phyloP scores from a whole-genome alignment of 768 basidiomycete genomes.

The Cystobasidium tubakii region DNA sequence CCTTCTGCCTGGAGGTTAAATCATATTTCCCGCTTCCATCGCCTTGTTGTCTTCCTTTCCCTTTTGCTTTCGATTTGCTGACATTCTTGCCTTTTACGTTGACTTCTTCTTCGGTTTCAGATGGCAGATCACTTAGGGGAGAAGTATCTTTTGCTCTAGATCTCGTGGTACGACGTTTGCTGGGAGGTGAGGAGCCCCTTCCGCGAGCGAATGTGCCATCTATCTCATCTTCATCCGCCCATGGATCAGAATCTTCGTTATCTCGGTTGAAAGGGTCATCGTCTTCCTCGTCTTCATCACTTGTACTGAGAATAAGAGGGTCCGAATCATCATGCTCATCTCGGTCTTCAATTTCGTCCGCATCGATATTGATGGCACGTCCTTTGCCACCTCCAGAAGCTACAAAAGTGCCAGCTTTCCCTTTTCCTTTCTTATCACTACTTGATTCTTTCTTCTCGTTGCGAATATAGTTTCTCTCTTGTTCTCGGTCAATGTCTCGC shows the following conservation, averaged over 20 bases:
- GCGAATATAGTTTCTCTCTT: constrained; percentile 29
- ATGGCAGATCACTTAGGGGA: neutral
- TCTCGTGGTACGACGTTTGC: constrained; percentile 11
- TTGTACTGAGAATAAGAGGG: constrained; percentile 12
- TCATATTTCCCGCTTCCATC: neutral
- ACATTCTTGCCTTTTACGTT: neutral
- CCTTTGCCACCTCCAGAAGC: constrained; percentile 15
- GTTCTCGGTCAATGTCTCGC: constrained; percentile 29
- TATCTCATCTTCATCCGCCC: constrained; percentile 22
- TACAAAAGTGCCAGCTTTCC: neutral
- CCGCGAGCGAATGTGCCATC: constrained; percentile 34
- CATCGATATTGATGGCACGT: neutral
- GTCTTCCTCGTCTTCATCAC: constrained; percentile 25
- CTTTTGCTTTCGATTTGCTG: constrained; percentile 24
- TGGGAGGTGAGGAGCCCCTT: neutral
- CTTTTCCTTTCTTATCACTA: neutral
- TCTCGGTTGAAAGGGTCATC: constrained; percentile 23
- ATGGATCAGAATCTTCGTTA: constrained; percentile 6
- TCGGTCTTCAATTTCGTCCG: neutral
- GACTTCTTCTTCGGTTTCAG: neutral
- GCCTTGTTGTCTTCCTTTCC: neutral
- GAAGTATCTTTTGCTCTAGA: constrained; percentile 3
- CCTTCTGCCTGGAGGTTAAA: constrained; percentile 25
- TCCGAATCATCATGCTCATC: constrained; percentile 15
- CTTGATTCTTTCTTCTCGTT: neutral